Conservation (phyloP, 2,329 filamentous ascomycete genomes). For the Epichloe bromicola region DNA sequence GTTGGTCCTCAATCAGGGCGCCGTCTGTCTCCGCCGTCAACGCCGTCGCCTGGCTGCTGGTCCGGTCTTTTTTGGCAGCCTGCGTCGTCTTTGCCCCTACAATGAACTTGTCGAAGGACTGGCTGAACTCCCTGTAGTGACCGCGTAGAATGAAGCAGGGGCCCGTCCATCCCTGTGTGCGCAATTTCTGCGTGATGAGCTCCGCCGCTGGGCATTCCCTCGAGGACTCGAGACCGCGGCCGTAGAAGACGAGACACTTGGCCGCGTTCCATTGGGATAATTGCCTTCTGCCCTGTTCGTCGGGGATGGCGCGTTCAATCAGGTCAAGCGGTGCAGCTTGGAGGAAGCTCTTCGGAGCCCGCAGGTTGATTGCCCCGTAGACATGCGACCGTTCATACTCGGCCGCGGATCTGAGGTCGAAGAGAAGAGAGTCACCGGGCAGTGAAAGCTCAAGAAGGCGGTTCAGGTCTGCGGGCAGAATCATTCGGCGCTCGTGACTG, state of each 20-base stretch:
- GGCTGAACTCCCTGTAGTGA: slow-evolving; percentile 41
- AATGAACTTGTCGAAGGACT: slow-evolving; percentile 38
- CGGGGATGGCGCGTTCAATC: slow-evolving; percentile 35
- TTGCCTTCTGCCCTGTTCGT: slow-evolving; percentile 32
- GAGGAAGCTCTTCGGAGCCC: slow-evolving; percentile 36
- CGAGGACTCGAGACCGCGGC: slow-evolving; percentile 32
- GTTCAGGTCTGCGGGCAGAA: slow-evolving; percentile 38
- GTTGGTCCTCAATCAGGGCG: slow-evolving; percentile 23
- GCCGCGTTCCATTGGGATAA: slow-evolving; percentile 35
- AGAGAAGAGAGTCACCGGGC: slow-evolving; percentile 30
- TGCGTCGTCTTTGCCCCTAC: slow-evolving; percentile 28
- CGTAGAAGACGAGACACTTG: slow-evolving; percentile 40
- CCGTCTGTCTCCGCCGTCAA: slow-evolving; percentile 10
- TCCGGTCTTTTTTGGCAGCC: slow-evolving; percentile 26
- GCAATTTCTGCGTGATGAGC: slow-evolving; percentile 31
- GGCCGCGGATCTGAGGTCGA: slow-evolving; percentile 34
- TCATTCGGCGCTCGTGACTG: slow-evolving; percentile 28
- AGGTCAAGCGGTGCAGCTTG: slow-evolving; percentile 34
- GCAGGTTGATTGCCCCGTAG: slow-evolving; percentile 37
- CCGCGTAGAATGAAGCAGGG: slow-evolving; percentile 42
- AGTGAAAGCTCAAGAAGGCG: slow-evolving; percentile 37
- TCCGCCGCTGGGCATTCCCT: slow-evolving; percentile 39
- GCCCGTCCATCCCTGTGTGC: slow-evolving; percentile 34
- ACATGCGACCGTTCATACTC: slow-evolving; percentile 40
- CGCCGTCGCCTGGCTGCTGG: slow-evolving; percentile 16